Base-by-base conservation (phyloP, 805 yeast genomes). In the Clavispora carvajalis region DNA sequence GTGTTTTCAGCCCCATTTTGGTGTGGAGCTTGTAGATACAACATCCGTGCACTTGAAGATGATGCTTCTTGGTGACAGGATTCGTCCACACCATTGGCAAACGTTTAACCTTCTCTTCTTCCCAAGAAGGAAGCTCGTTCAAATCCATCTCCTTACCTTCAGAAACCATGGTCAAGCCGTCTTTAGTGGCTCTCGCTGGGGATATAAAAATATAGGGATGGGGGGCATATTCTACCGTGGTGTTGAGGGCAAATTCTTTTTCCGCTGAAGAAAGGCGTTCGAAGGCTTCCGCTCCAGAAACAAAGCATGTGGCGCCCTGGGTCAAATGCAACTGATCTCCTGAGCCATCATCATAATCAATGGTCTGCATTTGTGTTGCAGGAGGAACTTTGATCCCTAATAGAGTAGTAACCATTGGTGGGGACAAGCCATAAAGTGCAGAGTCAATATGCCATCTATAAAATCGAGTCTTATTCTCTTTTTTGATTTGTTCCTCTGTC, bases 401-500 rank as follows among this genome's bases (percentile, higher is more conserved):
- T 46, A 88, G 71, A 2, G 95, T 87, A 11, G 96, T 88, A 26
- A 82, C 85, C 50, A 83, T 77, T 22, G 96, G 96, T 22, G 96
- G 95, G 12, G 90, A 78, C 51, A 87, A 73, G 26, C 78, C 95
- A 55, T 88, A 88, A 30, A 88, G 72, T 4, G 96, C 96, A 26
- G 93, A 82, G 62, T 88, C 96, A 49, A 88, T 86, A 64, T 88
- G 96, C 96, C 96, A 88, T 65, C 96, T 77, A 74, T 87, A 88
- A 60, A 81, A 88, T 53, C 95, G 74, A 2, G 96, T 88, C 60
- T 76, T 75, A 38, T 80, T 77, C 18, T 76, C 69, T 1, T 57
- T 38, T 66, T 69, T 75, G 47, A 82, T 75, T 49, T 87, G 78
- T 34, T 79, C 80, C n/a, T 76, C 73, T 13, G 80, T 67, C 46